These are phyloP conservation scores for Magnolia changhungtana DNA, from an alignment of 164 flowering plant genomes.

Conservation along the genomic window DNA sequence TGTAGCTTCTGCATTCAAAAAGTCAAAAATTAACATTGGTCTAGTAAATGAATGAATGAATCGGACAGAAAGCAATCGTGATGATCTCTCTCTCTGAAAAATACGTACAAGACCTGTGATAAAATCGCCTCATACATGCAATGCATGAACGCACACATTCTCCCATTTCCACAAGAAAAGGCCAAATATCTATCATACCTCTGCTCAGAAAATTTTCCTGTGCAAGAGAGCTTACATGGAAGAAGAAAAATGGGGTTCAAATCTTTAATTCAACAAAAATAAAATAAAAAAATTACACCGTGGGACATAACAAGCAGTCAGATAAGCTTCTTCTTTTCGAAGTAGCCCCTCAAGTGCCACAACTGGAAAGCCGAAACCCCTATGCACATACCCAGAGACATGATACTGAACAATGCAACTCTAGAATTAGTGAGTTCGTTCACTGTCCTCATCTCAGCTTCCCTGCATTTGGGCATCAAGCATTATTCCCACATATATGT, in stretches of 20 bases:
- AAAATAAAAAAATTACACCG: background rate
- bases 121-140: too few species aligned
- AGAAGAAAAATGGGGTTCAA: background rate
- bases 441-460: conserved; percentile 70
- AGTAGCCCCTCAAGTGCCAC: conserved; percentile 73
- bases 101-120: too few species aligned
- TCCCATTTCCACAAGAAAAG: background rate
- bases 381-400: conserved; percentile 82
- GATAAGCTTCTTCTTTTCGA: conserved; percentile 89
- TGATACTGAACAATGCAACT: conserved; percentile 75
- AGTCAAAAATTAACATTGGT: too few species aligned
- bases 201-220: background rate
- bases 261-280: background rate
- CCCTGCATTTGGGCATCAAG: conserved; percentile 27
- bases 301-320: conserved; percentile 19
- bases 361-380: conserved; percentile 59
- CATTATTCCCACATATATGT: background rate
- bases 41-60: too few species aligned
- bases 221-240: background rate
- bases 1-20: too few species aligned
- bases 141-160: background rate
- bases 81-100: too few species aligned
- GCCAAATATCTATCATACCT: background rate
- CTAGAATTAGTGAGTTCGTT: conserved; percentile 73
- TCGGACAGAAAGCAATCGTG: too few species aligned